A percentile compares a stretch with the other conserved stretches of the same genome.
Evolutionary conservation across 2,329 filamentous ascomycete species (phyloP).

Genomic region (Claviceps cyperi): DNA sequence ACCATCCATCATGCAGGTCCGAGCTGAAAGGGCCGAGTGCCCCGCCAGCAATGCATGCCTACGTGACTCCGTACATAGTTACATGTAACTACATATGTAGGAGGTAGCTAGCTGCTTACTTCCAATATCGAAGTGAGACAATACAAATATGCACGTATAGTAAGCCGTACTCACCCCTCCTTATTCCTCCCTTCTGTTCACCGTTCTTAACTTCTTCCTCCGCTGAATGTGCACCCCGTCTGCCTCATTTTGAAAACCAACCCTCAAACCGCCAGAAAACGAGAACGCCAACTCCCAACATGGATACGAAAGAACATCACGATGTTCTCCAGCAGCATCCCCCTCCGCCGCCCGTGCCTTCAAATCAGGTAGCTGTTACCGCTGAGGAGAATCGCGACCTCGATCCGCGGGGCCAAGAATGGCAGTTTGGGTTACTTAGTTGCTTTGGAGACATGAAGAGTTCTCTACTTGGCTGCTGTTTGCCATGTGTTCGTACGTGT

Average conservation of each 20-base stretch:
- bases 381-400: not conserved
- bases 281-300: not conserved
- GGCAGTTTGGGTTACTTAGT: slow-evolving; percentile 24
- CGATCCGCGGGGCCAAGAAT: slow-evolving; percentile 18
- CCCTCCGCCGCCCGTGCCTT: not conserved
- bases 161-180: no score
- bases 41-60: no score
- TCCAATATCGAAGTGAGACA: no score
- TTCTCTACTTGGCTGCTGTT: slow-evolving; percentile 24
- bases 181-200: no score
- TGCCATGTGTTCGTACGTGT: slow-evolving; percentile 30
- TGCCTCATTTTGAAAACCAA: not conserved
- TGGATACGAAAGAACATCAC: not conserved
- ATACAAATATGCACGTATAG: no score
- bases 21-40: no score
- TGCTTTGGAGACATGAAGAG: slow-evolving; percentile 24
- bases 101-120: no score
- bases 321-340: not conserved
- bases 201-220: no score
- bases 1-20: no score
- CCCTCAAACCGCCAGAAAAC: not conserved
- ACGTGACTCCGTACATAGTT: no score
- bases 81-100: no score
- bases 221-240: not conserved
- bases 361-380: not conserved